Conservation (phyloP, 148 eudicot genomes). For the Cornus florida region DNA sequence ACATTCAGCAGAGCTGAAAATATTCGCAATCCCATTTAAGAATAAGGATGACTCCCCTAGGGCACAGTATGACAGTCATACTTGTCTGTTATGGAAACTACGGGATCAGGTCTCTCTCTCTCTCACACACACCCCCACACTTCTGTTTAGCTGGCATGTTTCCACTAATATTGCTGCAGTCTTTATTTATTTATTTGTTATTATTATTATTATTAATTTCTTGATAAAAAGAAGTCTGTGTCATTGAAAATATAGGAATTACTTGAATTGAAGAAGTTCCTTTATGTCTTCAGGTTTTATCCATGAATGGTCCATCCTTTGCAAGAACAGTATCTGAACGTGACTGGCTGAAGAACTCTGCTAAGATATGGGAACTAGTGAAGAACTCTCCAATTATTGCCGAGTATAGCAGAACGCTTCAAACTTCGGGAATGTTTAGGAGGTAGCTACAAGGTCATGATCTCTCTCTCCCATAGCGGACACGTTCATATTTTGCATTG, state of each 20-base stretch:
- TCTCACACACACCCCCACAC: not conserved
- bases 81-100: constrained; percentile 53
- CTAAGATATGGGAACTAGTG: constrained; percentile 83
- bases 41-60: constrained; percentile 41
- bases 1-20: constrained; percentile 33
- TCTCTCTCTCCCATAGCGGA: not conserved
- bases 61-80: constrained; percentile 56
- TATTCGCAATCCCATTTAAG: constrained; percentile 60
- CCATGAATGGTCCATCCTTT: constrained; percentile 63
- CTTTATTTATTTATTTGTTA: not conserved
- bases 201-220: not conserved
- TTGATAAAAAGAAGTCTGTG: not conserved
- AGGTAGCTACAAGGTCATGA: constrained; percentile 28
- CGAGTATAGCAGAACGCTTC: constrained; percentile 65
- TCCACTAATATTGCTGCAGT: not conserved
- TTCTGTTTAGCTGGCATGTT: not conserved
- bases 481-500: too few relatives aligned
- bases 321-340: constrained; percentile 75
- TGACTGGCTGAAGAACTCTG: constrained; percentile 88
- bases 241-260: not conserved
- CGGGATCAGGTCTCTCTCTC: constrained; percentile 59
- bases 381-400: constrained; percentile 65
- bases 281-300: constrained; percentile 41
- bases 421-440: constrained; percentile 66
- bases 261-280: not conserved